These are phyloP conservation scores for Syncephalastrum contaminatum DNA, from an alignment of 371 early-diverging fungal genomes.

Conservation along the genomic window DNA sequence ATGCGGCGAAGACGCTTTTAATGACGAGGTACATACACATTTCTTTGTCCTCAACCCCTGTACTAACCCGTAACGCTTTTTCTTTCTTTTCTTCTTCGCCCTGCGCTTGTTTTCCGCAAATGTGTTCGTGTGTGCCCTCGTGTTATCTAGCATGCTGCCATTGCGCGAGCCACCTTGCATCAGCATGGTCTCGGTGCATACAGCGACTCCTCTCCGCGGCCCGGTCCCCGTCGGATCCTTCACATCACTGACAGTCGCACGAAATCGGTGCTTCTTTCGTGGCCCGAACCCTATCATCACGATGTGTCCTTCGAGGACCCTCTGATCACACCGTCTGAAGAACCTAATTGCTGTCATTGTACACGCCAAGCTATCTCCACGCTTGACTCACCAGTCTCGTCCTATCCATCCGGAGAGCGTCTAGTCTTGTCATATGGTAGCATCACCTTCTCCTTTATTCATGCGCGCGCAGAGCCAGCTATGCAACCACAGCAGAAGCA, in stretches of 20 bases:
- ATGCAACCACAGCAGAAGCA: conserved; percentile 3
- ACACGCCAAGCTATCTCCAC: conserved; percentile 16
- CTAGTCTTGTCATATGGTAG: conserved; percentile 37
- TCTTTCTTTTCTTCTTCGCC: neutral
- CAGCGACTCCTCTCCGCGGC: neutral
- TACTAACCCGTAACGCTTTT: conserved; percentile 1
- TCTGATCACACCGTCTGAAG: conserved; percentile 8
- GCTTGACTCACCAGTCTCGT: conserved; percentile 7
- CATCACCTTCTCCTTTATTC: conserved; percentile 28
- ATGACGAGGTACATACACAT: conserved; percentile 5
- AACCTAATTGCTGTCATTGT: conserved; percentile 23
- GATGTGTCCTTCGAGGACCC: conserved; percentile 3
- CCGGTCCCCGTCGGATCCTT: conserved; percentile 21
- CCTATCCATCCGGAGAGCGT: conserved; percentile 16
- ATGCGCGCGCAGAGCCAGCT: conserved; percentile 1
- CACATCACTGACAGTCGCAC: conserved; percentile 31
- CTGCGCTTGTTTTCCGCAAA: neutral
- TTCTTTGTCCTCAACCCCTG: neutral
- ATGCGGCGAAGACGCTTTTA: conserved; percentile 12
- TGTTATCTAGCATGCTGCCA: conserved; percentile 1
- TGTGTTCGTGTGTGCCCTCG: neutral
- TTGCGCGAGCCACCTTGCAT: neutral
- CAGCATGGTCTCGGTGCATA: conserved; percentile 5
- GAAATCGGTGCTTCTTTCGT: conserved; percentile 30
- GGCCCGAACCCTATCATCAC: conserved; percentile 25